A percentile compares a stretch with the other conserved stretches of the same genome.
Conservation (phyloP, 129 eudicot genomes). For the Heracleum sosnowskyi region DNA sequence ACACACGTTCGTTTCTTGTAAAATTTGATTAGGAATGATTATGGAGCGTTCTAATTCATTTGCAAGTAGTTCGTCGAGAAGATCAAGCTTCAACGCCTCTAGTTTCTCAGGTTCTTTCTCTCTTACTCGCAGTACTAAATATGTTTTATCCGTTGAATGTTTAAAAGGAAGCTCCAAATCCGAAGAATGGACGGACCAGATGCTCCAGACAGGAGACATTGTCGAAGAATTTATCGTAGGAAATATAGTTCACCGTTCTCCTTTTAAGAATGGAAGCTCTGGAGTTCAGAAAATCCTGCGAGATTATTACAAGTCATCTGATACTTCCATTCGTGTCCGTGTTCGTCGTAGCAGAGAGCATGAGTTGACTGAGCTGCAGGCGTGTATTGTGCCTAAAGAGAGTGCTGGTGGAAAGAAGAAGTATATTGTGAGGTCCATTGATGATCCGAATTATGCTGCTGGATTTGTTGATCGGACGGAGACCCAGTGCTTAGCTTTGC, state of each 20-base stretch:
- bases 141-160: slow-evolving; percentile 54
- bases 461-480: slow-evolving; percentile 90
- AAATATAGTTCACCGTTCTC: slow-evolving; percentile 31
- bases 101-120: background rate
- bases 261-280: slow-evolving; percentile 60
- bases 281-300: slow-evolving; percentile 67
- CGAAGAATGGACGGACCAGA: slow-evolving; percentile 81
- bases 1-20: no score
- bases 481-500: slow-evolving; percentile 56
- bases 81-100: slow-evolving; percentile 2
- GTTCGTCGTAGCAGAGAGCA: slow-evolving; percentile 48
- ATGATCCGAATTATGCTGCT: slow-evolving; percentile 85
- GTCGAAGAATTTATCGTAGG: slow-evolving; percentile 67
- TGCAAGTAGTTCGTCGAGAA: background rate
- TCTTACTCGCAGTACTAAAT: background rate
- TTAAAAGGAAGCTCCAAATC: slow-evolving; percentile 70
- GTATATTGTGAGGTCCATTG: slow-evolving; percentile 70
- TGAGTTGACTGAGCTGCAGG: slow-evolving; percentile 59
- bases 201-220: slow-evolving; percentile 77
- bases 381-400: slow-evolving; percentile 79
- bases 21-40: background rate
- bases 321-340: slow-evolving; percentile 58
- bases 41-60: background rate
- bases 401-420: slow-evolving; percentile 37
- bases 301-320: slow-evolving; percentile 43